Percentiles rank a stretch among this genome's conserved stretches.
These are phyloP conservation scores for Yamadazyma insecticola DNA, from an alignment of 805 yeast species.

Conservation along the genomic window DNA sequence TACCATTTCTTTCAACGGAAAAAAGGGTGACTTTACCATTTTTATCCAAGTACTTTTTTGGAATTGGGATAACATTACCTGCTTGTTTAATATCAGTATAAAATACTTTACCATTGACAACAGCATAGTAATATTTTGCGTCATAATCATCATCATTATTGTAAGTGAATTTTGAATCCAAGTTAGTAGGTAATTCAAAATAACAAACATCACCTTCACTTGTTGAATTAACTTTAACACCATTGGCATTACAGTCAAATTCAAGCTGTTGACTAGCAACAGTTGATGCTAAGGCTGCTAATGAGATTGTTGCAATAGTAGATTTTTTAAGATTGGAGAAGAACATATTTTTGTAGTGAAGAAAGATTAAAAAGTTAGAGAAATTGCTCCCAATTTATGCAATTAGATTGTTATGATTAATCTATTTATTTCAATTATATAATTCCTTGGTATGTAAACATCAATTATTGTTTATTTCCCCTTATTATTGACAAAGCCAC, in stretches of 20 bases:
- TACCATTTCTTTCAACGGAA: constrained; percentile 3
- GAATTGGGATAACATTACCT: constrained; percentile 3
- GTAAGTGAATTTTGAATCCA: background rate
- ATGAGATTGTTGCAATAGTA: constrained; percentile 1
- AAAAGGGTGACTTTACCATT: constrained; percentile 1
- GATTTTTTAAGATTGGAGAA: constrained; percentile 1
- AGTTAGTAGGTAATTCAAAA: constrained; percentile 1
- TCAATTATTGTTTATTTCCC: no score
- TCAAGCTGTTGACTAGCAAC: background rate
- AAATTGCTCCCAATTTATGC: no score
- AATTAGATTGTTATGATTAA: no score
- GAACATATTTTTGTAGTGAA: background rate
- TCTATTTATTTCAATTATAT: no score
- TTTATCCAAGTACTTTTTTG: constrained; percentile 1
- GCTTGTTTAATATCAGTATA: constrained; percentile 1
- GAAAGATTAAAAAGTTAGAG: no score
- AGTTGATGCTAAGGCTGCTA: background rate
- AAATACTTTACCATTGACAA: constrained; percentile 1
- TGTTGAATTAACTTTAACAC: constrained; percentile 1
- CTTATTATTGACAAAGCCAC: no score
- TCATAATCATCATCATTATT: constrained; percentile 1
- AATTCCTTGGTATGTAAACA: no score
- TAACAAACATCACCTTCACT: constrained; percentile 1
- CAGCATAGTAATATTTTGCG: constrained; percentile 4
- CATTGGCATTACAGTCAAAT: constrained; percentile 3